Conservation (phyloP, 2,329 filamentous ascomycete genomes). For the Westerdykella aurantiaca region DNA sequence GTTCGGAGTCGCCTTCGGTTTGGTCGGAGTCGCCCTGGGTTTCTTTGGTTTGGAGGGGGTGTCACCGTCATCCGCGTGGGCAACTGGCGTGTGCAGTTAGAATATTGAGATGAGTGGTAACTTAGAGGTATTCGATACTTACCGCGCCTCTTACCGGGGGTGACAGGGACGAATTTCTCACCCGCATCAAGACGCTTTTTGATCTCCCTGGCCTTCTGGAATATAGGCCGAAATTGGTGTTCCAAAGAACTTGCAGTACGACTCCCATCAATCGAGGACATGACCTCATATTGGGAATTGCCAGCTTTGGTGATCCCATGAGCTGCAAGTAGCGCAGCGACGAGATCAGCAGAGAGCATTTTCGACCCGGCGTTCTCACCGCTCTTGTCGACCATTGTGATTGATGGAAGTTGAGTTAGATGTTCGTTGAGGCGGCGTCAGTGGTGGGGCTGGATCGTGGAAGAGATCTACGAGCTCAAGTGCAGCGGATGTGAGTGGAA, state of each 20-base stretch:
- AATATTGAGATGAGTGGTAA: conserved; percentile 1
- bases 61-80: neutral
- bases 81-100: conserved; percentile 1
- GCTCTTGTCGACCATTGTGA: conserved; percentile 1
- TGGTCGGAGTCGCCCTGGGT: conserved; percentile 7
- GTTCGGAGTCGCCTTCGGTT: neutral
- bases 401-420: neutral
- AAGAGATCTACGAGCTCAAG: neutral
- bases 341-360: conserved; percentile 16
- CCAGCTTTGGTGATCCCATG: conserved; percentile 14
- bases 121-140: conserved; percentile 2
- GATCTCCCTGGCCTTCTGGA: conserved; percentile 23
- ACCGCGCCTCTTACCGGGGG: conserved; percentile 20
- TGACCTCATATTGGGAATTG: conserved; percentile 20
- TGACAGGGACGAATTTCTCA: conserved; percentile 21
- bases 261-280: conserved; percentile 23
- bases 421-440: neutral
- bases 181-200: conserved; percentile 20
- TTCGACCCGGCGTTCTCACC: conserved; percentile 4
- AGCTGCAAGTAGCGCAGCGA: conserved; percentile 22
- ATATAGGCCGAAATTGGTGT: conserved; percentile 22
- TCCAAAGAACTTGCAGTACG: conserved; percentile 20
- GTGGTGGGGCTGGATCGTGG: neutral
- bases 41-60: conserved; percentile 16
- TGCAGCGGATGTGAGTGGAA: neutral